Percentiles rank a stretch among this genome's conserved stretches.
These are phyloP conservation scores for Rhodamnia rubescens DNA, from an alignment of 345 rosid genomes.

Conservation along the genomic window DNA sequence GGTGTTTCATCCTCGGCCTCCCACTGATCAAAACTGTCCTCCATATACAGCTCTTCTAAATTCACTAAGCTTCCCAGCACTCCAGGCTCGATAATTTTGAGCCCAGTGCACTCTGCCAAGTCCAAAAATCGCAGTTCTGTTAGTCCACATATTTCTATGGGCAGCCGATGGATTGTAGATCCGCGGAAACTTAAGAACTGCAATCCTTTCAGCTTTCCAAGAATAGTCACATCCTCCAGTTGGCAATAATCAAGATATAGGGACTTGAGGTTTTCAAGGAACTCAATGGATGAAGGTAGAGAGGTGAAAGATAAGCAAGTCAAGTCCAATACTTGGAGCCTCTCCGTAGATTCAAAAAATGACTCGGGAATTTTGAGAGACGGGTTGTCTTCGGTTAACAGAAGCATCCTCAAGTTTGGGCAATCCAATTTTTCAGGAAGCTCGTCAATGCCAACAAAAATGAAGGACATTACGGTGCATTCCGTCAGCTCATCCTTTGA, in stretches of 20 bases:
- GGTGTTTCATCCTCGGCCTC: background rate
- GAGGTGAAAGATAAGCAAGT: background rate
- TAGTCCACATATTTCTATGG: conserved; percentile 6
- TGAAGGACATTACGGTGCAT: fast-evolving
- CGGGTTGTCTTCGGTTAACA: fast-evolving
- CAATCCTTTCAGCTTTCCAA: conserved; percentile 7
- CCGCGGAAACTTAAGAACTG: background rate
- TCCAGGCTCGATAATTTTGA: background rate
- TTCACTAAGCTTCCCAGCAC: conserved; percentile 5
- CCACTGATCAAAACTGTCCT: conserved; percentile 5
- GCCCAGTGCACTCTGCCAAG: background rate
- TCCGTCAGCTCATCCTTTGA: fast-evolving
- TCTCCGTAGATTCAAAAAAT: background rate
- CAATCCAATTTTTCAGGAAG: background rate
- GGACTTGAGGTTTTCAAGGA: background rate
- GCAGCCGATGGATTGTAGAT: conserved; percentile 3
- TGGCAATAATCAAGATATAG: background rate
- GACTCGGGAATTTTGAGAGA: background rate
- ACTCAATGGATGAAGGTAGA: background rate
- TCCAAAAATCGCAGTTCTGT: background rate
- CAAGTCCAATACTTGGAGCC: conserved; percentile 8
- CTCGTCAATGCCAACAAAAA: fast-evolving
- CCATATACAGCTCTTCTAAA: conserved; percentile 15
- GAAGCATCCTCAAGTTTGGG: background rate
- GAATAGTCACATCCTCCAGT: background rate